Conservation (phyloP, 1,284 basidiomycete species). For the Tylopilus orsonianus region DNA sequence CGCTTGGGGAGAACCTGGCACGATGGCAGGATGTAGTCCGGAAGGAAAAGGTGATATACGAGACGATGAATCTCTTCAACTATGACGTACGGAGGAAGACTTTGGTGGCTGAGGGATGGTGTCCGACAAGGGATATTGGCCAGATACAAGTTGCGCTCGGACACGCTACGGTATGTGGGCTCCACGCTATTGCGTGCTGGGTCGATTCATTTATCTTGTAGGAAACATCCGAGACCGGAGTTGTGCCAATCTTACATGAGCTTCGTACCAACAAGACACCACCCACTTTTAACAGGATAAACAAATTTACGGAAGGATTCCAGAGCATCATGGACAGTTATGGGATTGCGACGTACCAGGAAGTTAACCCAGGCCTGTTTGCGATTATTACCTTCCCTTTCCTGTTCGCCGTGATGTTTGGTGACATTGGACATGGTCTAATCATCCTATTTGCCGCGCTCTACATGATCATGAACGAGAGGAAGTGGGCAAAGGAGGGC, state of each 20-base stretch:
- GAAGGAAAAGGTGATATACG: constrained; percentile 95
- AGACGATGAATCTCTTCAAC: constrained; percentile 92
- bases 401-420: constrained; percentile 99
- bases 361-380: constrained; percentile 96
- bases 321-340: constrained; percentile 99
- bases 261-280: constrained; percentile 89
- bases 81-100: constrained; percentile 95
- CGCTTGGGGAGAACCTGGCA: constrained; percentile 82
- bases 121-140: constrained; percentile 88
- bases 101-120: constrained; percentile 97
- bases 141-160: constrained; percentile 87
- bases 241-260: constrained; percentile 93
- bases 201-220: constrained; percentile 30
- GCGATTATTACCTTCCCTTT: constrained; percentile 97
- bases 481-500: constrained; percentile 72
- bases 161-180: constrained; percentile 76
- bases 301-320: constrained; percentile 97
- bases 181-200: background rate
- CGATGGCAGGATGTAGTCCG: constrained; percentile 94
- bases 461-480: constrained; percentile 87
- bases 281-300: constrained; percentile 93
- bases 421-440: constrained; percentile 95
- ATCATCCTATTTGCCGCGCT: constrained; percentile 80
- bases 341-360: constrained; percentile 93
- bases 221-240: constrained; percentile 92